Conservation (phyloP, 257 asterid genomes). For the Henckelia pumila region DNA sequence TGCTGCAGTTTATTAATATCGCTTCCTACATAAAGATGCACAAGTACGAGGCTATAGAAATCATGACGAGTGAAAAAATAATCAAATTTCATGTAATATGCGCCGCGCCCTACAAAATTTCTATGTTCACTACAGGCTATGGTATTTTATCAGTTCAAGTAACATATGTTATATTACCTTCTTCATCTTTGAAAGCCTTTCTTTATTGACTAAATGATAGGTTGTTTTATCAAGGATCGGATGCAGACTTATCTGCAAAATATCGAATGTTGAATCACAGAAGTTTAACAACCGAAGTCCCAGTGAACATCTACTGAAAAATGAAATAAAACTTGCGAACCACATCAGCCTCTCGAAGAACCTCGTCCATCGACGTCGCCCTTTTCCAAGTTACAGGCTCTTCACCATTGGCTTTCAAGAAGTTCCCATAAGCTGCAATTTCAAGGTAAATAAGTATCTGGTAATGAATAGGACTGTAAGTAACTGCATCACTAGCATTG, state of each 20-base stretch:
- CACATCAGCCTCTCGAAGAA: conserved; percentile 82
- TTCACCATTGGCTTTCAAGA: conserved; percentile 89
- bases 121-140: neutral
- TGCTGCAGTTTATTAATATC: conserved; percentile 88
- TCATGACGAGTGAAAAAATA: neutral
- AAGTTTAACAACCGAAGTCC: neutral
- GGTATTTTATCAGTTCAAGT: neutral
- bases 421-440: conserved; percentile 83
- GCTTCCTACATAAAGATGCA: conserved; percentile 57
- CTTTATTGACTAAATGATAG: conserved; percentile 87
- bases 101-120: neutral
- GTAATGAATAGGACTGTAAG: neutral
- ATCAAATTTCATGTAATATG: neutral
- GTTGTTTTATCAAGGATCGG: conserved; percentile 93
- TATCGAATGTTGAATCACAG: conserved; percentile 7
- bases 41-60: neutral
- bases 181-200: conserved; percentile 88
- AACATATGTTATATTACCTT: conserved; percentile 43
- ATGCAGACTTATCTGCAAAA: conserved; percentile 84
- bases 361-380: conserved; percentile 90
- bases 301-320: neutral
- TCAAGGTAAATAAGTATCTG: conserved; percentile 14
- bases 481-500: conserved; percentile 6
- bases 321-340: conserved; percentile 27
- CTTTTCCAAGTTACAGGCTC: conserved; percentile 90